Conservation (phyloP, 2,329 filamentous ascomycete species). For the Botrytis tulipae region DNA sequence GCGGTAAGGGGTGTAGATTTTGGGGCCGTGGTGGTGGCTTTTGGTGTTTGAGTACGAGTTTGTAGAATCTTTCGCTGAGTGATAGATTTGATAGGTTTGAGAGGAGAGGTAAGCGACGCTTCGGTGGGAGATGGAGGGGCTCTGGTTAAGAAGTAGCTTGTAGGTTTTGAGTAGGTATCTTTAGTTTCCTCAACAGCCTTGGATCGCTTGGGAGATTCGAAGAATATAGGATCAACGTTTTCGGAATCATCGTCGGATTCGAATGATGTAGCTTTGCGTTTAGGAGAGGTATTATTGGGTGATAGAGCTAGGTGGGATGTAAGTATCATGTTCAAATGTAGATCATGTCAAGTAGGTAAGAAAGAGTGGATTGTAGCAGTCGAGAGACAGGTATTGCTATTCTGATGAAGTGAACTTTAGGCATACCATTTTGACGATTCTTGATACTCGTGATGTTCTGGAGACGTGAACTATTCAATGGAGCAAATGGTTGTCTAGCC, state of each 20-base stretch:
- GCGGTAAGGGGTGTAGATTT: conserved; percentile 58
- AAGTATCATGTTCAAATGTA: conserved; percentile 28
- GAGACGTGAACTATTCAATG: conserved; percentile 66
- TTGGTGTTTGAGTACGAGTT: conserved; percentile 52
- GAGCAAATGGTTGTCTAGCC: conserved; percentile 68
- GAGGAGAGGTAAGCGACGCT: conserved; percentile 23
- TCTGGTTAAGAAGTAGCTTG: conserved; percentile 35
- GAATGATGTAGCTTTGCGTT: conserved; percentile 57
- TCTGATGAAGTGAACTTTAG: conserved; percentile 9
- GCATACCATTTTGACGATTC: conserved; percentile 71
- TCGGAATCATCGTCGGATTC: conserved; percentile 52
- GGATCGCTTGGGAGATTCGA: conserved; percentile 52
- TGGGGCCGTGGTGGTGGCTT: conserved; percentile 43
- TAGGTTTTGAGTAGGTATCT: conserved; percentile 16
- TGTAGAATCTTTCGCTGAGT: conserved; percentile 46
- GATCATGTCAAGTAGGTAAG: background rate
- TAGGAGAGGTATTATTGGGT: conserved; percentile 37
- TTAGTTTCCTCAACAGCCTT: conserved; percentile 15
- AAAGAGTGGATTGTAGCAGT: background rate
- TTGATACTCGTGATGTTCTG: conserved; percentile 72
- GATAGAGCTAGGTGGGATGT: conserved; percentile 26
- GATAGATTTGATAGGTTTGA: conserved; percentile 28
- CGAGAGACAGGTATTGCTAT: background rate
- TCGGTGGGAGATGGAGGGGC: conserved; percentile 39
- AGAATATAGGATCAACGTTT: conserved; percentile 59